Evolutionary conservation across 1,139 yeast genomes (phyloP).

Genomic region (Trichomonascaceae sp.): DNA sequence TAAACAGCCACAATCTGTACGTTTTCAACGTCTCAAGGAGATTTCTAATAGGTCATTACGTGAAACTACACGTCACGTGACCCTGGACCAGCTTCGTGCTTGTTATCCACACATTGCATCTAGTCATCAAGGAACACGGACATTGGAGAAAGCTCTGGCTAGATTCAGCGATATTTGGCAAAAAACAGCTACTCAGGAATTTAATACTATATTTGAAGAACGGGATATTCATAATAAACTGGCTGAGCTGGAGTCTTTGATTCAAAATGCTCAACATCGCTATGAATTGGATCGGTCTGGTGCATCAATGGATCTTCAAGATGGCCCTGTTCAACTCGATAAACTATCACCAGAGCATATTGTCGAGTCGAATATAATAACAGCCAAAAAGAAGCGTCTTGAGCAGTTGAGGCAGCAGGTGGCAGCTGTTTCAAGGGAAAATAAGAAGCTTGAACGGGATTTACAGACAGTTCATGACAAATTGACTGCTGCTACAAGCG

Average conservation of each 20-base stretch:
- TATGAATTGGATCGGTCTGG: slow-evolving; percentile 13
- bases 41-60: slow-evolving; percentile 63
- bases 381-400: slow-evolving; percentile 22
- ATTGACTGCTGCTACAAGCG: slow-evolving; percentile 6
- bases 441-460: slow-evolving; percentile 13
- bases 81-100: slow-evolving; percentile 51
- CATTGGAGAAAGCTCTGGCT: slow-evolving; percentile 51
- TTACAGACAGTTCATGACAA: slow-evolving; percentile 3
- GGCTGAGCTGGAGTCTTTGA: slow-evolving; percentile 59
- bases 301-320: slow-evolving; percentile 13
- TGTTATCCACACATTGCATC: slow-evolving; percentile 62
- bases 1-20: slow-evolving; percentile 27
- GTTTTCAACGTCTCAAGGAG: slow-evolving; percentile 49
- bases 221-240: slow-evolving; percentile 52
- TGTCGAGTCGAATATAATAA: slow-evolving; percentile 27
- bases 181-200: slow-evolving; percentile 52
- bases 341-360: slow-evolving; percentile 29
- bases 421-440: slow-evolving; percentile 16
- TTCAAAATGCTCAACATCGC: slow-evolving; percentile 45
- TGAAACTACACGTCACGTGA: slow-evolving; percentile 57
- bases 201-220: slow-evolving; percentile 59
- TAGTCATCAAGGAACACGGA: slow-evolving; percentile 42
- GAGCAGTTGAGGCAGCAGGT: slow-evolving; percentile 21
- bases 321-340: slow-evolving; percentile 26
- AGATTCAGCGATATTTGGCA: slow-evolving; percentile 63